These are phyloP conservation scores for Tetracladium maxilliforme DNA, from an alignment of 2,329 filamentous ascomycete genomes.

Conservation along the genomic window DNA sequence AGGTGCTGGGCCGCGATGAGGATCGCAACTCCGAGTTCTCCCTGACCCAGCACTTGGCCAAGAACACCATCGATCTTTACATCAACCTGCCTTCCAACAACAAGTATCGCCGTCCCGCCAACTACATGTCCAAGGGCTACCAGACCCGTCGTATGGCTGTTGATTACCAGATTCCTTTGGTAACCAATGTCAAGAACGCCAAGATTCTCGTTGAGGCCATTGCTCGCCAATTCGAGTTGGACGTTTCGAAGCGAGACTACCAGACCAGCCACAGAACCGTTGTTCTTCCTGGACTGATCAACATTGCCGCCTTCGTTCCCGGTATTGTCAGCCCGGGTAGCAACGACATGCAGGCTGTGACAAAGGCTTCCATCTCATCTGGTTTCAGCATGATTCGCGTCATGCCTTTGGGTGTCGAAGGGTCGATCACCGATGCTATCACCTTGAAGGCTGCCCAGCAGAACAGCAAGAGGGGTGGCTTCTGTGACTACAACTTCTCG, in stretches of 20 bases:
- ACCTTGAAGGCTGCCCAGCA: slow-evolving; percentile 59
- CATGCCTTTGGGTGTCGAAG: slow-evolving; percentile 61
- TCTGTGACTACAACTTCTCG: slow-evolving; percentile 71
- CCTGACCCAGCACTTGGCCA: slow-evolving; percentile 87
- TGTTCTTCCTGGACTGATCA: slow-evolving; percentile 60
- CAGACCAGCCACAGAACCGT: slow-evolving; percentile 77
- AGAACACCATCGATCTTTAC: slow-evolving; percentile 96
- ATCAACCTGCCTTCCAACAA: slow-evolving; percentile 99
- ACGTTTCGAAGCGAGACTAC: slow-evolving; percentile 73
- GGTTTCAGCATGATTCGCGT: slow-evolving; percentile 72
- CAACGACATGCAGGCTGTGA: slow-evolving; percentile 53
- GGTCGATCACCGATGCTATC: slow-evolving; percentile 56
- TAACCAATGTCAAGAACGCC: slow-evolving; percentile 98
- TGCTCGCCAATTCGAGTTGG: slow-evolving; percentile 73
- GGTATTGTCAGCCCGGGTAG: slow-evolving; percentile 51
- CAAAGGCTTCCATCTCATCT: slow-evolving; percentile 57
- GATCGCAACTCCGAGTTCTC: slow-evolving; percentile 94
- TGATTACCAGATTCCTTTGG: slow-evolving; percentile 83
- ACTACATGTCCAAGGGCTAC: slow-evolving; percentile 98
- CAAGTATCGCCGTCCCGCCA: slow-evolving; percentile 88
- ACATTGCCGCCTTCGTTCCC: slow-evolving; percentile 68
- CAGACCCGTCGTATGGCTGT: slow-evolving; percentile 95
- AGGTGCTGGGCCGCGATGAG: slow-evolving; percentile 64
- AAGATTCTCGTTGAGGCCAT: slow-evolving; percentile 95
- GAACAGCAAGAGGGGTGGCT: slow-evolving; percentile 51